Conservation (phyloP, 495 filamentous ascomycete species). For the Aspergillus homomorphus region DNA sequence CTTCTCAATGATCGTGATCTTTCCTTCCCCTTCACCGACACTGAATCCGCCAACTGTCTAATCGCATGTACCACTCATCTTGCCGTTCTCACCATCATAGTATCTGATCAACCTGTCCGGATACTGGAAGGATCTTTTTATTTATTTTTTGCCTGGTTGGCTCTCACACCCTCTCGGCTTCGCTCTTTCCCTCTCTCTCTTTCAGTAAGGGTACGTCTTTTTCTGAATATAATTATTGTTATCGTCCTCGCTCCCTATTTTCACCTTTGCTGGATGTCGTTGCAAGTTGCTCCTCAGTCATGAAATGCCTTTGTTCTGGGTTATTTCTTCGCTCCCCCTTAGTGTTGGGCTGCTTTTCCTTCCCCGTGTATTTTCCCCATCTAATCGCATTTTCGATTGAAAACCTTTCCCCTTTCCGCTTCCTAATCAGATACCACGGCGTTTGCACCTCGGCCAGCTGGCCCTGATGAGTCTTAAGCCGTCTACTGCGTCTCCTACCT, state of each 20-base stretch:
- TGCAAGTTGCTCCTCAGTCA: background rate
- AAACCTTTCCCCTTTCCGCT: background rate
- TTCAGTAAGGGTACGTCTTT: background rate
- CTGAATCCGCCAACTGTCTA: background rate
- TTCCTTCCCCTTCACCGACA: slow-evolving; percentile 1
- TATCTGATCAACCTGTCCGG: background rate
- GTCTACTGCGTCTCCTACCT: background rate
- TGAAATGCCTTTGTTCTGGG: background rate
- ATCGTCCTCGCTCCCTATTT: background rate
- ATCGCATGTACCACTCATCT: background rate
- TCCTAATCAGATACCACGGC: background rate
- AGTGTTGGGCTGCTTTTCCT: background rate
- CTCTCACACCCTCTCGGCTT: background rate
- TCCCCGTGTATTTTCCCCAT: background rate
- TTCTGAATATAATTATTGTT: background rate
- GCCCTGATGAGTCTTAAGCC: background rate
- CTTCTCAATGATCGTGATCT: background rate
- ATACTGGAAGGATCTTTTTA: background rate
- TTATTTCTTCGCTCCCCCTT: background rate
- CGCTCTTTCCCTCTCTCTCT: background rate
- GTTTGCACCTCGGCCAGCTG: background rate
- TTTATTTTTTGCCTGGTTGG: background rate
- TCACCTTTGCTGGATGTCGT: background rate
- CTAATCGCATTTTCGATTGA: background rate
- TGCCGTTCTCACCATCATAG: background rate